phyloP scores from a whole-genome alignment of 2,329 filamentous ascomycete genomes.

The Colletotrichum karsti region DNA sequence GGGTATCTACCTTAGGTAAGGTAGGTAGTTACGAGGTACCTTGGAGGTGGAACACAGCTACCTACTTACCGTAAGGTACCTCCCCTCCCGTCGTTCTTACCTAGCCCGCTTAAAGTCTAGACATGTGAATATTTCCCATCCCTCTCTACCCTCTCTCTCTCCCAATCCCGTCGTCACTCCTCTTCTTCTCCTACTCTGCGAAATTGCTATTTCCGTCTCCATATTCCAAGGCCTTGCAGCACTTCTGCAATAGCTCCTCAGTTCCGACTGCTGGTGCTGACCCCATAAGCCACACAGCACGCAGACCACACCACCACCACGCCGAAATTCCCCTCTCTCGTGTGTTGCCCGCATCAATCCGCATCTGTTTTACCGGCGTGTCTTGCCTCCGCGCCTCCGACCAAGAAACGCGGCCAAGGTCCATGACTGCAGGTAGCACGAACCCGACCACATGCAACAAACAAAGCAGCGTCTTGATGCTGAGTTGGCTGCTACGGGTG shows the following conservation, averaged over 20 bases:
- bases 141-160: background rate
- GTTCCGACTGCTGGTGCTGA: background rate
- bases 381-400: background rate
- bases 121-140: constrained; percentile 27
- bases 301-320: constrained; percentile 23
- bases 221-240: background rate
- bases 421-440: background rate
- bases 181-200: no score
- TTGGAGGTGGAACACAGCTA: background rate
- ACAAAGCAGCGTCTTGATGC: background rate
- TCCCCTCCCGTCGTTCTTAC: no score
- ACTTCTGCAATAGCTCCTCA: background rate
- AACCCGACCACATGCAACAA: background rate
- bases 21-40: background rate
- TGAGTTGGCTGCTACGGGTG: constrained; percentile 1
- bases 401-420: background rate
- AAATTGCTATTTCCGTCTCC: background rate
- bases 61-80: background rate
- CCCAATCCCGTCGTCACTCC: background rate
- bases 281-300: constrained; percentile 10
- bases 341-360: constrained; percentile 15
- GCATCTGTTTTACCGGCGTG: constrained; percentile 15
- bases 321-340: constrained; percentile 9
- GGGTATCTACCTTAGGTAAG: no score
- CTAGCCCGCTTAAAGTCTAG: background rate